A percentile compares a stretch with the other conserved stretches of the same genome.
These are phyloP conservation scores for Beta macrorhiza DNA, from an alignment of 179 eudicot species.

Conservation along the genomic window DNA sequence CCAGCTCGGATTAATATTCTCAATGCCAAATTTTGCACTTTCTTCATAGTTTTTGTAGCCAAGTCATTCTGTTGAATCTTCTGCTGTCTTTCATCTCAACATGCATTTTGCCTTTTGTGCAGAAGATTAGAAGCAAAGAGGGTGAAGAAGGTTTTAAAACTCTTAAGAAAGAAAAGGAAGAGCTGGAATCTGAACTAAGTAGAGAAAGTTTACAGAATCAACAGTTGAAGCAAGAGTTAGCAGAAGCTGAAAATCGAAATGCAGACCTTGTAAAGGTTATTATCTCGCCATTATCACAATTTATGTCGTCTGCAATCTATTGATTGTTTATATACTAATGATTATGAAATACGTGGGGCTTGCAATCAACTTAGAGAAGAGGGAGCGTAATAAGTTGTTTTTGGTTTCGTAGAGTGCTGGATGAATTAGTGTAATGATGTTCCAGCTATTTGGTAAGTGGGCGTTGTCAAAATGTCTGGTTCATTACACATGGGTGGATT, in stretches of 20 bases:
- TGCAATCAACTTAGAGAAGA: neutral
- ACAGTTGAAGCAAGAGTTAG: constrained; percentile 78
- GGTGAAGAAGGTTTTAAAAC: constrained; percentile 50
- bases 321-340: neutral
- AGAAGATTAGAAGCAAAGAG: constrained; percentile 49
- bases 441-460: neutral
- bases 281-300: neutral
- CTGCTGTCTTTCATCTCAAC: constrained; percentile 9
- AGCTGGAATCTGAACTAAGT: constrained; percentile 61
- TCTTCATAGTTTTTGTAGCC: neutral
- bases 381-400: neutral
- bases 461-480: neutral
- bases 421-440: neutral
- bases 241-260: constrained; percentile 74
- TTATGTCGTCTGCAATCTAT: too few species aligned
- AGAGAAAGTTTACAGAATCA: constrained; percentile 62
- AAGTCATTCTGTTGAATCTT: neutral
- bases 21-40: neutral
- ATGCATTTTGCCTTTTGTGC: constrained; percentile 29
- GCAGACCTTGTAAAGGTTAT: constrained; percentile 81
- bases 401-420: neutral
- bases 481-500: neutral
- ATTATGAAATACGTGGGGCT: neutral
- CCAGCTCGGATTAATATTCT: neutral
- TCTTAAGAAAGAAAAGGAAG: constrained; percentile 75